phyloP scores from a whole-genome alignment of 2,329 filamentous ascomycete genomes.

The Chlorencoelia australis region DNA sequence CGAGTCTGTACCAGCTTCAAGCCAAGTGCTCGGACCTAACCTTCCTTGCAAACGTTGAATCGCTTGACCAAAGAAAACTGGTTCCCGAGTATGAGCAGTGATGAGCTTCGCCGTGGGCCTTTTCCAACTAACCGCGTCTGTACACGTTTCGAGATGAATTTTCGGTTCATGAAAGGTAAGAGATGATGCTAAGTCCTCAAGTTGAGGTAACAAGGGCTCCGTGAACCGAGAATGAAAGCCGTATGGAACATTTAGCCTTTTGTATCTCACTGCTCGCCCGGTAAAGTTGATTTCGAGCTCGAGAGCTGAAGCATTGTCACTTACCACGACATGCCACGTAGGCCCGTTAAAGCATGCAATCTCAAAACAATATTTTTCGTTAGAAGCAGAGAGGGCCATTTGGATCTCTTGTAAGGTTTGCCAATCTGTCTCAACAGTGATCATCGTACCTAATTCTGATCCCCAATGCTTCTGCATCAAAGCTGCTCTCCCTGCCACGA shows the following conservation, averaged over 20 bases:
- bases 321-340: constrained; percentile 25
- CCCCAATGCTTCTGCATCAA: constrained; percentile 21
- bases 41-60: constrained; percentile 18
- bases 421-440: neutral
- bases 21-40: constrained; percentile 20
- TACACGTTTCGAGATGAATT: constrained; percentile 6
- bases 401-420: no score
- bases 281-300: constrained; percentile 12
- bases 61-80: constrained; percentile 25
- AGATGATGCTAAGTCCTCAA: constrained; percentile 14
- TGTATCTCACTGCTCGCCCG: constrained; percentile 4
- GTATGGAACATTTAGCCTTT: constrained; percentile 22
- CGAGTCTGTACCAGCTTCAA: constrained; percentile 28
- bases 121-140: neutral
- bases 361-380: neutral
- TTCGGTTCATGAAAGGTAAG: constrained; percentile 17
- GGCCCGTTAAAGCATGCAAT: constrained; percentile 30
- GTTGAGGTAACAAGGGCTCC: constrained; percentile 16
- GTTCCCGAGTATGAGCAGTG: constrained; percentile 19
- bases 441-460: neutral
- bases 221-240: constrained; percentile 25
- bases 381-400: no score
- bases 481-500: constrained; percentile 26
- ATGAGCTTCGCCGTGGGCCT: constrained; percentile 1
- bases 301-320: constrained; percentile 13